Percentiles rank a stretch among this genome's conserved stretches.
Evolutionary conservation across 1,139 yeast species (phyloP).

Genomic region (Kurtzmaniella quercitrusa): DNA sequence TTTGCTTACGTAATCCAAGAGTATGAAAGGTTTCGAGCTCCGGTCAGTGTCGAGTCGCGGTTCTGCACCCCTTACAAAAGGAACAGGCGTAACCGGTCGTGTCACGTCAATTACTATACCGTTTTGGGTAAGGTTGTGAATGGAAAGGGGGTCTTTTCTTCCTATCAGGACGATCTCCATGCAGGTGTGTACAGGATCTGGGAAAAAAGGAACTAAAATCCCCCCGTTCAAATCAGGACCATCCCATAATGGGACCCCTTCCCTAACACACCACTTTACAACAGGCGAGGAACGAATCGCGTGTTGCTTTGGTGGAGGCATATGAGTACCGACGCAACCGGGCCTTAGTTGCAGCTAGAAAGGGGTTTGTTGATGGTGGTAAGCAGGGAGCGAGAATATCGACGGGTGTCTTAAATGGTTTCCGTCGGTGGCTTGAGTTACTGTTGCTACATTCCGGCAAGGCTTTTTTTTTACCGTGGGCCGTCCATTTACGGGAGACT

Average conservation of each 20-base stretch:
- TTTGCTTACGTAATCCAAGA: too few relatives aligned
- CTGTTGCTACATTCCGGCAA: too few relatives aligned
- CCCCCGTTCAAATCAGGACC: background rate
- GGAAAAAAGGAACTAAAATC: background rate
- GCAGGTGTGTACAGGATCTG: background rate
- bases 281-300: background rate
- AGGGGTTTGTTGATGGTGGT: background rate
- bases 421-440: too few relatives aligned
- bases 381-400: too few relatives aligned
- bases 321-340: background rate
- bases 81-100: constrained; percentile 1
- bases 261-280: background rate
- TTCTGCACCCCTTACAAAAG: background rate
- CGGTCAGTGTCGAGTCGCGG: too few relatives aligned
- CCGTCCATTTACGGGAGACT: too few relatives aligned
- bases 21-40: too few relatives aligned
- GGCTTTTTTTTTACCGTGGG: too few relatives aligned
- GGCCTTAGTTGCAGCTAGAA: background rate
- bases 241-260: background rate
- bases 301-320: background rate
- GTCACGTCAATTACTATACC: constrained; percentile 2
- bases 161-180: background rate
- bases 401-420: too few relatives aligned
- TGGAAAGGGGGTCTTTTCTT: background rate
- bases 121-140: background rate